phyloP scores from a whole-genome alignment of 805 yeast genomes.

The Brettanomyces nanus region DNA sequence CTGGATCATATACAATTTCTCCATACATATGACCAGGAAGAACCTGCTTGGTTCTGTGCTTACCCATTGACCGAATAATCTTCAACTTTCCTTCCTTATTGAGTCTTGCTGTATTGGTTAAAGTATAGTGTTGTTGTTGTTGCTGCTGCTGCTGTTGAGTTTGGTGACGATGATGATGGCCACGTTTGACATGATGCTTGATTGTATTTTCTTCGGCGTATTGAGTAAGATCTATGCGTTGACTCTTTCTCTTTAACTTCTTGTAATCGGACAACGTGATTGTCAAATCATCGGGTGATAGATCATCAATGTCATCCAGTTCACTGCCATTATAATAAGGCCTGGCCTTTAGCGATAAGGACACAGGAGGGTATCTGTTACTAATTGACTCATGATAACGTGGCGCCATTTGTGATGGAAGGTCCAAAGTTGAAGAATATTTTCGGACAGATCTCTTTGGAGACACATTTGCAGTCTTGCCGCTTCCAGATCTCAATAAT shows the following conservation, averaged over 20 bases:
- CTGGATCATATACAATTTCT: constrained; percentile 47
- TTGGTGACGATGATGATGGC: constrained; percentile 4
- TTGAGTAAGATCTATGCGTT: constrained; percentile 20
- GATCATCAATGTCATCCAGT: constrained; percentile 19
- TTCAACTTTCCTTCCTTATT: constrained; percentile 26
- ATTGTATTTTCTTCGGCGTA: constrained; percentile 18
- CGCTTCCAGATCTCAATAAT: constrained; percentile 8
- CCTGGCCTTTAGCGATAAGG: constrained; percentile 2
- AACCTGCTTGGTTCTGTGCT: constrained; percentile 17
- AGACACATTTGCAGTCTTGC: constrained; percentile 7
- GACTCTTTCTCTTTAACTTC: constrained; percentile 18
- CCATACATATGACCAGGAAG: constrained; percentile 26
- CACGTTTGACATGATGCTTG: no score
- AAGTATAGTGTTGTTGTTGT: not conserved
- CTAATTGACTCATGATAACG: not conserved
- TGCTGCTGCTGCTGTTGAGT: constrained; percentile 5
- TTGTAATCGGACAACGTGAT: constrained; percentile 22
- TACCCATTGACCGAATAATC: constrained; percentile 22
- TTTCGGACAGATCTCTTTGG: constrained; percentile 20
- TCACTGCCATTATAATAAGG: constrained; percentile 12
- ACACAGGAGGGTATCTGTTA: constrained; percentile 1
- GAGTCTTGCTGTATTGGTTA: constrained; percentile 13
- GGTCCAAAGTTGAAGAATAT: constrained; percentile 23
- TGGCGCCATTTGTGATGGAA: constrained; percentile 10
- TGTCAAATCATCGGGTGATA: constrained; percentile 20